Evolutionary conservation across 2,329 filamentous ascomycete genomes (phyloP).

Genomic region (Stagonosporopsis chrysanthemi): DNA sequence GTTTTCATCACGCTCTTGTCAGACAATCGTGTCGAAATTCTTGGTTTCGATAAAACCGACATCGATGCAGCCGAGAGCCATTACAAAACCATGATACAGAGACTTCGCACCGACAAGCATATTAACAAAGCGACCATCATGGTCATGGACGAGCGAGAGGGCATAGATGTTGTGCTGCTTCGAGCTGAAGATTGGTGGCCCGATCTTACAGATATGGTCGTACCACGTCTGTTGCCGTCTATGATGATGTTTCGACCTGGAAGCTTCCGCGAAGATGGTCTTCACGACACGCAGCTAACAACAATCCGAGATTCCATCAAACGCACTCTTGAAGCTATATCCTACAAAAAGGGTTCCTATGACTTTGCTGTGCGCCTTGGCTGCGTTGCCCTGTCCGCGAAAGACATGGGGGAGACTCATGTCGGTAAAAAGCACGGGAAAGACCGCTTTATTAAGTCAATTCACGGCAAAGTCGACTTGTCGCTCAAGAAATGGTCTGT

Average conservation of each 20-base stretch:
- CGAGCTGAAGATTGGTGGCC: slow-evolving; percentile 41
- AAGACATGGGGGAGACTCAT: slow-evolving; percentile 15
- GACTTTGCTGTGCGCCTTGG: slow-evolving; percentile 41
- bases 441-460: slow-evolving; percentile 23
- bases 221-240: slow-evolving; percentile 30
- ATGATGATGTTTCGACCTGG: slow-evolving; percentile 32
- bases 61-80: slow-evolving; percentile 33
- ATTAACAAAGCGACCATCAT: slow-evolving; percentile 27
- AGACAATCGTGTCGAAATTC: slow-evolving; percentile 30
- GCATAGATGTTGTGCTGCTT: slow-evolving; percentile 28
- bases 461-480: slow-evolving; percentile 22
- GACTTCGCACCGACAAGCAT: slow-evolving; percentile 23
- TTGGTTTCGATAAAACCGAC: slow-evolving; percentile 19
- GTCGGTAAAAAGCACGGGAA: slow-evolving; percentile 26
- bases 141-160: slow-evolving; percentile 39
- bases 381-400: slow-evolving; percentile 31
- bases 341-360: slow-evolving; percentile 35
- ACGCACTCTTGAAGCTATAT: slow-evolving; percentile 30
- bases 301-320: slow-evolving; percentile 30
- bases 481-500: slow-evolving; percentile 37
- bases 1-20: slow-evolving; percentile 38
- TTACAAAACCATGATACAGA: slow-evolving; percentile 32
- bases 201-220: slow-evolving; percentile 20
- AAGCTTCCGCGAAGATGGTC: slow-evolving; percentile 27
- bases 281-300: slow-evolving; percentile 22